A percentile compares a stretch with the other conserved stretches of the same genome.
phyloP scores from a whole-genome alignment of 2,329 filamentous ascomycete genomes.

The Dichotomopilus funicola region DNA sequence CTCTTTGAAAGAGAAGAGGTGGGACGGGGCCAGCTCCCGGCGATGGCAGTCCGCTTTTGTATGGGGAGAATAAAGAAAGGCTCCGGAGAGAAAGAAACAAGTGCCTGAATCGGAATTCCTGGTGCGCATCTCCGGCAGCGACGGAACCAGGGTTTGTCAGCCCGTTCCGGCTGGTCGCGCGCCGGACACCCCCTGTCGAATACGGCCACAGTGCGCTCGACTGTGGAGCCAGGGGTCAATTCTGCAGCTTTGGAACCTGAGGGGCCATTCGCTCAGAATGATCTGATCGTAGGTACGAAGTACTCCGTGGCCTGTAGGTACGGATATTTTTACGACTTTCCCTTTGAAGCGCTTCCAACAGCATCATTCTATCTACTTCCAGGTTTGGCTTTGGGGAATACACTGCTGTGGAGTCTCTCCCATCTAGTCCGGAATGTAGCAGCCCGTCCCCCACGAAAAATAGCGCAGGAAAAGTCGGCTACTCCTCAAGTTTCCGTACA shows the following conservation, averaged over 20 bases:
- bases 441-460: too few relatives aligned
- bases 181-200: not conserved
- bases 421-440: too few relatives aligned
- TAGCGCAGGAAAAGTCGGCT: too few relatives aligned
- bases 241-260: not conserved
- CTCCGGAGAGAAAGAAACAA: conserved; percentile 3
- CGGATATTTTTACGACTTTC: too few relatives aligned
- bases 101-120: not conserved
- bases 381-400: too few relatives aligned
- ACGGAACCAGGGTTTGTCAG: conserved; percentile 18
- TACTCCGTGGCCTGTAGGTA: too few relatives aligned
- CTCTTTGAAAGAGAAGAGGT: not conserved
- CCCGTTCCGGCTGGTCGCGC: conserved; percentile 1
- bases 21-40: conserved; percentile 18
- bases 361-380: too few relatives aligned
- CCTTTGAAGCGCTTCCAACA: too few relatives aligned
- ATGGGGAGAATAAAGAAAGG: not conserved
- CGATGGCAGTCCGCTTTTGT: conserved; percentile 14
- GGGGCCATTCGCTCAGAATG: not conserved
- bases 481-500: too few relatives aligned
- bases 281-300: not conserved
- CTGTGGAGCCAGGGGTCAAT: not conserved
- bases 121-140: conserved; percentile 11
- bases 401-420: too few relatives aligned
- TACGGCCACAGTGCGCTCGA: not conserved